phyloP scores from a whole-genome alignment of 345 rosid genomes.

The Populus pruinosa region DNA sequence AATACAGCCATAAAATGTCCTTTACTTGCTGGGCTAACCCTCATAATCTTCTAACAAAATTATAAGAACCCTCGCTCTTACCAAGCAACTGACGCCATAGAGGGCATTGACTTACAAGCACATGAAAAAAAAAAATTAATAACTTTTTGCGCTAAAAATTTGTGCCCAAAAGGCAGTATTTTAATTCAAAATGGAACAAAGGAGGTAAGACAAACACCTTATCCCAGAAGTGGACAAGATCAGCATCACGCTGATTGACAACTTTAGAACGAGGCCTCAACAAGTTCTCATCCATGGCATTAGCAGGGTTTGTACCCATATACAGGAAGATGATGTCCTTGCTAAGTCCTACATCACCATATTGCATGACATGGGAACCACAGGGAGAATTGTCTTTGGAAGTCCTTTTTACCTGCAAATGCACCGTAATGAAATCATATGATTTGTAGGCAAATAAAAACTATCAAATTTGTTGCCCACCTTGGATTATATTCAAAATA shows the following conservation, averaged over 20 bases:
- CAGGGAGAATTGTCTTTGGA: constrained; percentile 37
- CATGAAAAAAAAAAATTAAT: not conserved
- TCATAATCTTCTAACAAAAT: not conserved
- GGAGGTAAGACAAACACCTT: constrained; percentile 50
- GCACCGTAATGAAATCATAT: not conserved
- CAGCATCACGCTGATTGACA: constrained; percentile 97
- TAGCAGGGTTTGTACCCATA: constrained; percentile 90
- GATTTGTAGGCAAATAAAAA: not conserved
- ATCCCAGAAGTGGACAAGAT: constrained; percentile 90
- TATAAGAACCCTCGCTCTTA: not conserved
- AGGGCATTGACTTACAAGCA: not conserved
- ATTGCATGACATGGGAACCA: constrained; percentile 98
- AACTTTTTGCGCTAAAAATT: not conserved
- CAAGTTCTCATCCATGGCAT: constrained; percentile 68
- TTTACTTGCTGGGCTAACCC: not conserved
- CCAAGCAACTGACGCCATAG: not conserved
- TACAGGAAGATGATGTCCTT: constrained; percentile 53
- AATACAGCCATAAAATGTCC: not conserved
- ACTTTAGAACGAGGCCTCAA: constrained; percentile 54
- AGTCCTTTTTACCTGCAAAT: constrained; percentile 76
- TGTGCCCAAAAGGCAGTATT: not conserved
- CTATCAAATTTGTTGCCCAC: not conserved
- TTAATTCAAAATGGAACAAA: not conserved
- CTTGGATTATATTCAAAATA: not conserved
- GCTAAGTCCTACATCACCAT: constrained; percentile 66